phyloP scores from a whole-genome alignment of 1,139 yeast species.

The Arxiozyma slooffiae region DNA sequence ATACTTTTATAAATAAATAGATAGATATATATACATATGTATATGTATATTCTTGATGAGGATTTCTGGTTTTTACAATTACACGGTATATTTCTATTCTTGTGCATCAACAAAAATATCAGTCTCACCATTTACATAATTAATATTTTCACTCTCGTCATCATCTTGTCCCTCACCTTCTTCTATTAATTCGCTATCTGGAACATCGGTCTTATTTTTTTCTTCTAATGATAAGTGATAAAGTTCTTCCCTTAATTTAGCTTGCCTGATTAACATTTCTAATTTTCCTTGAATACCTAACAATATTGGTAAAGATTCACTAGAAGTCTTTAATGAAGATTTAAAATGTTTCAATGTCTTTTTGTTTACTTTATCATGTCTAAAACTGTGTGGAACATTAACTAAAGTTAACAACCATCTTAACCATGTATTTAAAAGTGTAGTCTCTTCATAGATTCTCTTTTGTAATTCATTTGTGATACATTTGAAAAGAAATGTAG shows the following conservation, averaged over 20 bases:
- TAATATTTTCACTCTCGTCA: constrained; percentile 30
- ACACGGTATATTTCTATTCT: constrained; percentile 9
- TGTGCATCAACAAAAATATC: constrained; percentile 39
- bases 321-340: constrained; percentile 20
- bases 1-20: too few relatives aligned
- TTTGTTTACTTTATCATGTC: constrained; percentile 15
- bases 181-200: constrained; percentile 9
- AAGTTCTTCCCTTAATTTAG: constrained; percentile 54
- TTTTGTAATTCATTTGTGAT: constrained; percentile 14
- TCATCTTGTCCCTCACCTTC: constrained; percentile 8
- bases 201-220: constrained; percentile 2
- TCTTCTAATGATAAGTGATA: constrained; percentile 16
- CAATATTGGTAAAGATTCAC: constrained; percentile 47
- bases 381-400: constrained; percentile 10
- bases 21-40: not conserved
- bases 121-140: constrained; percentile 43
- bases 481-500: constrained; percentile 13
- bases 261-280: constrained; percentile 65
- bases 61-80: not conserved
- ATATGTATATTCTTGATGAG: too few relatives aligned
- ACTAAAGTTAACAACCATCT: constrained; percentile 25
- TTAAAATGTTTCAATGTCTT: constrained; percentile 23
- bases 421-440: constrained; percentile 19
- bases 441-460: constrained; percentile 18
- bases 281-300: constrained; percentile 81